Percentiles rank a stretch among this genome's conserved stretches.
Conservation (phyloP, 441 rosid genomes). For the Gossypium davidsonii region DNA sequence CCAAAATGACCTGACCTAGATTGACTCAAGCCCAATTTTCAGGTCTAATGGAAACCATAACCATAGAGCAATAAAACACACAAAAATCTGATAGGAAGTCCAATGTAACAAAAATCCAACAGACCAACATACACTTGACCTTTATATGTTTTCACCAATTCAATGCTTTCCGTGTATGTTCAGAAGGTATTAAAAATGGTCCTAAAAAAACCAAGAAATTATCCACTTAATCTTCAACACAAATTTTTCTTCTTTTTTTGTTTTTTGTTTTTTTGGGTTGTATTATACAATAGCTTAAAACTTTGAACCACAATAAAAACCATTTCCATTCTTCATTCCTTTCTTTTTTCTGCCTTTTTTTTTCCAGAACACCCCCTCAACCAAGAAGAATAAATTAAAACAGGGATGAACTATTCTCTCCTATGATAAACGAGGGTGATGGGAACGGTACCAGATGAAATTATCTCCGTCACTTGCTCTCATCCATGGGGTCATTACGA, state of each 20-base stretch:
- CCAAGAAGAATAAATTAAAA: neutral
- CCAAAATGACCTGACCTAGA: too few relatives aligned
- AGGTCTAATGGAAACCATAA: neutral
- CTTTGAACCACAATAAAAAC: neutral
- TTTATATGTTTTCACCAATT: neutral
- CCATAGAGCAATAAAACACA: neutral
- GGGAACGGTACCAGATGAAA: neutral
- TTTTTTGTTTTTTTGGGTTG: neutral
- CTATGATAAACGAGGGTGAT: neutral
- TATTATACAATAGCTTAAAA: conserved; percentile 5
- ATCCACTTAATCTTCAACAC: neutral
- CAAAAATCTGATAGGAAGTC: neutral
- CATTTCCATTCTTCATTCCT: neutral
- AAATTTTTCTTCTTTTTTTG: neutral
- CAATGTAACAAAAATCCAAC: neutral
- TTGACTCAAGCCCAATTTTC: too few relatives aligned
- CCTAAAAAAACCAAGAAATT: neutral
- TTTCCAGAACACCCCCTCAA: neutral
- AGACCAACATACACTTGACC: neutral
- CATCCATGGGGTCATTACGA: conserved; percentile 51
- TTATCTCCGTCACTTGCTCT: conserved; percentile 30
- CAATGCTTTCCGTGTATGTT: neutral
- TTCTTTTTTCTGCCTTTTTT: neutral
- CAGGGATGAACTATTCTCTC: neutral
- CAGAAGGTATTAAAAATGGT: neutral